A percentile compares a stretch with the other conserved stretches of the same genome.
These are phyloP conservation scores for Amorphotheca resinae DNA, from an alignment of 495 filamentous ascomycete genomes.

Conservation along the genomic window DNA sequence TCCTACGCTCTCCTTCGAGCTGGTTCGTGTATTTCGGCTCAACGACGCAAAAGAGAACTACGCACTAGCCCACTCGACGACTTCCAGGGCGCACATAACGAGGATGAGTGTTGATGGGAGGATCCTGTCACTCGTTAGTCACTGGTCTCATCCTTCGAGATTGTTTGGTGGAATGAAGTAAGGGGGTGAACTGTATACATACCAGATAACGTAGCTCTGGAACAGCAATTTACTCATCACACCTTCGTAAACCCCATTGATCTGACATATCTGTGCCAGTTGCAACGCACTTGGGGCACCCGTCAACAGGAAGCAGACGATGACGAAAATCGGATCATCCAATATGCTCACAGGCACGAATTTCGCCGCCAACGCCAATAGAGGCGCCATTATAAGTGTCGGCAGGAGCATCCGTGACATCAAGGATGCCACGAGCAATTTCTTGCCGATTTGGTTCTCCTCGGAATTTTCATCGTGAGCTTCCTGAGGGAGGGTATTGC, in stretches of 20 bases:
- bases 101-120: slow-evolving; percentile 84
- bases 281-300: slow-evolving; percentile 92
- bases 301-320: slow-evolving; percentile 92
- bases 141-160: slow-evolving; percentile 21
- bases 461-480: slow-evolving; percentile 46
- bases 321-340: slow-evolving; percentile 94
- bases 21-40: too few relatives aligned
- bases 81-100: slow-evolving; percentile 84
- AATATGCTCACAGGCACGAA: slow-evolving; percentile 87
- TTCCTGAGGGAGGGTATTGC: slow-evolving; percentile 52
- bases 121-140: slow-evolving; percentile 45
- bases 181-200: slow-evolving; percentile 24
- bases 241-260: slow-evolving; percentile 88
- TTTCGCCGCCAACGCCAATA: slow-evolving; percentile 82
- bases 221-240: slow-evolving; percentile 89
- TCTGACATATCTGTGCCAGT: slow-evolving; percentile 95
- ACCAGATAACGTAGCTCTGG: slow-evolving; percentile 97
- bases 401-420: slow-evolving; percentile 87
- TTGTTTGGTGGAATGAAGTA: too few relatives aligned
- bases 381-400: slow-evolving; percentile 83
- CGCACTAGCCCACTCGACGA: slow-evolving; percentile 69
- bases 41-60: too few relatives aligned
- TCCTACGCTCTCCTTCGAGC: too few relatives aligned
- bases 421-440: slow-evolving; percentile 73
- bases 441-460: slow-evolving; percentile 53